phyloP scores from a whole-genome alignment of 2,329 filamentous ascomycete genomes.

The Pyrenochaeta sp. region DNA sequence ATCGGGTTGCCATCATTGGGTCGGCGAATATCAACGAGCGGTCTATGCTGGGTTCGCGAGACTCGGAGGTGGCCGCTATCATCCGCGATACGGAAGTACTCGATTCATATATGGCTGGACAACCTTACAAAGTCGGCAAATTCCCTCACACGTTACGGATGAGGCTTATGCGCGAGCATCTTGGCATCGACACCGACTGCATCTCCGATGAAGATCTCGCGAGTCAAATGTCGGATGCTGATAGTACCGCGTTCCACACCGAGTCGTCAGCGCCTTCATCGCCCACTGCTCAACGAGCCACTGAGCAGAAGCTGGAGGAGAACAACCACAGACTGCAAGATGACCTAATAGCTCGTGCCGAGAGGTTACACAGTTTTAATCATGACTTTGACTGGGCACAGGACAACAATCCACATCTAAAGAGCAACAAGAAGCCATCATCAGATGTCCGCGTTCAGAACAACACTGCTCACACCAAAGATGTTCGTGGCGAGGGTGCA shows the following conservation, averaged over 20 bases:
- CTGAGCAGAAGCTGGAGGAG: constrained; percentile 51
- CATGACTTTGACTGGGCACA: constrained; percentile 74
- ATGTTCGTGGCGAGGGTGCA: constrained; percentile 78
- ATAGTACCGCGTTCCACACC: constrained; percentile 69
- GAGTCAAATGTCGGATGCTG: constrained; percentile 60
- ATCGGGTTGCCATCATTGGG: constrained; percentile 90
- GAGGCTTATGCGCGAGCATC: constrained; percentile 93
- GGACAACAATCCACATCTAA: constrained; percentile 65
- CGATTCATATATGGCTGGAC: constrained; percentile 87
- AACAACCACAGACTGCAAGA: constrained; percentile 59
- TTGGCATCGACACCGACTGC: constrained; percentile 94
- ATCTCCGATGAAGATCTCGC: constrained; percentile 59
- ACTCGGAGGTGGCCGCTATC: constrained; percentile 90
- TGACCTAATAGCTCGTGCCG: constrained; percentile 64
- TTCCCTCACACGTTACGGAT: constrained; percentile 94
- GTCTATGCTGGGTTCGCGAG: constrained; percentile 89
- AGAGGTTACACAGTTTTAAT: constrained; percentile 74
- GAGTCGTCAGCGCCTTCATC: constrained; percentile 46
- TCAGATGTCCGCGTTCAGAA: constrained; percentile 67
- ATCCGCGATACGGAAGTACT: constrained; percentile 94
- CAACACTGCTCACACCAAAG: constrained; percentile 71
- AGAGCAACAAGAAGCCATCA: constrained; percentile 63
- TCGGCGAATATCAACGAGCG: constrained; percentile 99
- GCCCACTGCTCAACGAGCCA: constrained; percentile 43
- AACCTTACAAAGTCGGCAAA: constrained; percentile 86